Conservation (phyloP, 352 stramenopile species). For the Globisporangium radiosum region DNA sequence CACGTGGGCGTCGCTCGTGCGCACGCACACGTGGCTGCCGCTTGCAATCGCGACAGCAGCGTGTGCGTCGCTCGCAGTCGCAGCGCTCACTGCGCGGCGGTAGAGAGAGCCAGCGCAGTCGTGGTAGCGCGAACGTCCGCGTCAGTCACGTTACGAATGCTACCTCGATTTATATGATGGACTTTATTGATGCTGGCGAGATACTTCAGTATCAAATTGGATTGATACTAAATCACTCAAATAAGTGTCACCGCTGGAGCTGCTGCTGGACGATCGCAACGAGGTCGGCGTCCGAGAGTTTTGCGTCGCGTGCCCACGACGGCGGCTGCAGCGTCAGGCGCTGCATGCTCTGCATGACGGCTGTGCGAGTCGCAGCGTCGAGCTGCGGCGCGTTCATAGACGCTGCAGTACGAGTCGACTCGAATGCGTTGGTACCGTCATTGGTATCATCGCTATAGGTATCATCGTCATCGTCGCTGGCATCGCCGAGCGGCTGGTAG, state of each 20-base stretch:
- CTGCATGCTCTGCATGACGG: conserved; percentile 57
- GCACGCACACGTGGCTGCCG: conserved; percentile 5
- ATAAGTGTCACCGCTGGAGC: no score
- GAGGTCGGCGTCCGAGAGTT: conserved; percentile 49
- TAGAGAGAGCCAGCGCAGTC: conserved; percentile 7
- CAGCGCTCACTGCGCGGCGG: conserved; percentile 8
- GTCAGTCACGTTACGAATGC: no score
- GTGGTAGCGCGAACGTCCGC: no score
- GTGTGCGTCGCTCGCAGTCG: conserved; percentile 13
- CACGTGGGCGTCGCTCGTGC: not conserved
- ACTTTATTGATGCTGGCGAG: no score
- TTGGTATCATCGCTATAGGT: not conserved
- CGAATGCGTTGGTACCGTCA: no score
- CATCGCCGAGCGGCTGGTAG: conserved; percentile 10
- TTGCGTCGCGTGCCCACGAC: conserved; percentile 29
- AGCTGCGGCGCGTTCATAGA: conserved; percentile 5
- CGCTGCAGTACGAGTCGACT: not conserved
- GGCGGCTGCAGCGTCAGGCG: conserved; percentile 36
- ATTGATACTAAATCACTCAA: no score
- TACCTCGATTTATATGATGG: no score
- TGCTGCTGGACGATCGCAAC: conserved; percentile 29
- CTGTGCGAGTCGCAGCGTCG: conserved; percentile 21
- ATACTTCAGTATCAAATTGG: no score
- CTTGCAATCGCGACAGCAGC: conserved; percentile 1
- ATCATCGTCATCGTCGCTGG: conserved; percentile 15